Percentiles rank a stretch among this genome's conserved stretches.
These are phyloP conservation scores for Tephrocybe rancida DNA, from an alignment of 768 basidiomycete species.

Conservation along the genomic window DNA sequence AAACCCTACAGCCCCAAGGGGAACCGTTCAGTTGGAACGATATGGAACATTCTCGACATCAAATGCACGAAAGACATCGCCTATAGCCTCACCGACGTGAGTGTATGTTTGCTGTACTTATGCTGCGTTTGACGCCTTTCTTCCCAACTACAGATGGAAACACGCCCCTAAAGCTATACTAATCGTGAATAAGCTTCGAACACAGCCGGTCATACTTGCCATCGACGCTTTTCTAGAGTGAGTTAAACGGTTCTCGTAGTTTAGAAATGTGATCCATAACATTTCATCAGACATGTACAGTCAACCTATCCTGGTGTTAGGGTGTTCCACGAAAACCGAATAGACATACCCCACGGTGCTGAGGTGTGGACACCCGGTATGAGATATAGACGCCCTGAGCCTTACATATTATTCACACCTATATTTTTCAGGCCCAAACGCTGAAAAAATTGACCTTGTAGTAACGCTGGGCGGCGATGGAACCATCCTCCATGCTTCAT, in stretches of 20 bases:
- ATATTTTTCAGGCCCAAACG: slow-evolving; percentile 38
- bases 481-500: slow-evolving; percentile 92
- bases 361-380: slow-evolving; percentile 68
- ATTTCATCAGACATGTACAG: slow-evolving; percentile 53
- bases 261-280: background rate
- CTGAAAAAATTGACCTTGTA: slow-evolving; percentile 79
- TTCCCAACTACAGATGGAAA: slow-evolving; percentile 38
- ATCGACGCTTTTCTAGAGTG: slow-evolving; percentile 76
- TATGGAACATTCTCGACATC: slow-evolving; percentile 9
- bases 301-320: slow-evolving; percentile 59
- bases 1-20: background rate
- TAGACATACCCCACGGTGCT: slow-evolving; percentile 65
- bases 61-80: slow-evolving; percentile 6
- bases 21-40: background rate
- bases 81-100: slow-evolving; percentile 14
- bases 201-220: slow-evolving; percentile 74
- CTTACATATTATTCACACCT: background rate
- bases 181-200: slow-evolving; percentile 81
- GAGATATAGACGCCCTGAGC: slow-evolving; percentile 12
- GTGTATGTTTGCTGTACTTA: slow-evolving; percentile 6
- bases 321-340: slow-evolving; percentile 67
- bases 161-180: slow-evolving; percentile 64
- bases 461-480: slow-evolving; percentile 95
- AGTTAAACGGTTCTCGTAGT: slow-evolving; percentile 23
- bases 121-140: slow-evolving; percentile 25